Base-by-base conservation (phyloP, 371 early-diverging fungal species). In the Rhizopus stolonifer region DNA sequence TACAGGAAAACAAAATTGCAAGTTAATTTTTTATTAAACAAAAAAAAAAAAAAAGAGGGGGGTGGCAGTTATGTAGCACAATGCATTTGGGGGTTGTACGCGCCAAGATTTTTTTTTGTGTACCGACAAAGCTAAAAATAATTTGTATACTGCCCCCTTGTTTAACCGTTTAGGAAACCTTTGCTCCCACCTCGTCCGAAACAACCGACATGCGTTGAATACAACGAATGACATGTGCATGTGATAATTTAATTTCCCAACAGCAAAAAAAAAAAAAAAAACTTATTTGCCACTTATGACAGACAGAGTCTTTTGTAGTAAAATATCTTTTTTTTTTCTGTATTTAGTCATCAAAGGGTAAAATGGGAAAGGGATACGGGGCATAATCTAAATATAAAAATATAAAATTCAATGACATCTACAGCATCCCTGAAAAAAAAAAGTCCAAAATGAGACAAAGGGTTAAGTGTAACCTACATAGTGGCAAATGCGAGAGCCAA, bases 401-500 rank as follows among this genome's bases (percentile, higher is more conserved):
- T 36, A 14, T 14, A 36, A 36, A n/a, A 15, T 15, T n/a, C 36
- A n/a, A 15, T 36, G n/a, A 14, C 36, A n/a, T n/a, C n/a, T 11
- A 36, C 15, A 15, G 5, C 15, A 36, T 36, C 36, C 36, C 36
- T 36, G 3, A 36, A 36, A 36, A 36, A 34, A 36, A 36, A 36
- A 4, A n/a, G n/a, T 36, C 4, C 6, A 29, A 29, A 29, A 29
- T 29, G 29, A 9, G 11, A 29, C 29, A 6, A 29, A 2, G 3
- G 3, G 4, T 15, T 29, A 4, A 7, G 36, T 36, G 36, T 11
- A 11, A 36, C 36, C n/a, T 29, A 29, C 29, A 29, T 29, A 29
- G 36, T 36, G 36, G 36, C 36, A 14, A 36, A 36, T 36, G 29
- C 29, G 29, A 36, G 36, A 36, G 36, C 36, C 36, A 36, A 36